phyloP scores from a whole-genome alignment of 2,329 filamentous ascomycete genomes.

The Colletotrichum caudatum region DNA sequence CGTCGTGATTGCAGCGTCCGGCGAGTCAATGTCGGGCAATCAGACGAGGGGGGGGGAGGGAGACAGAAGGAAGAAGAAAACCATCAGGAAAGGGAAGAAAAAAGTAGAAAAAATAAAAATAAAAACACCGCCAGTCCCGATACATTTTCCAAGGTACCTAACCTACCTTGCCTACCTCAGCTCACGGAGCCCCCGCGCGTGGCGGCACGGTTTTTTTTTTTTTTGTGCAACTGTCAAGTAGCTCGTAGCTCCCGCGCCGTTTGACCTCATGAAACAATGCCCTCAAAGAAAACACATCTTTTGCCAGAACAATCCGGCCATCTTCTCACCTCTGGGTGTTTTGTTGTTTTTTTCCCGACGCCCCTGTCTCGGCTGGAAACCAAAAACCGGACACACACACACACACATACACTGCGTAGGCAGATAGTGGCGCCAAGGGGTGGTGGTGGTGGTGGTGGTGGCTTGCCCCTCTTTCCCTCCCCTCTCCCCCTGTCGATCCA shows the following conservation, averaged over 20 bases:
- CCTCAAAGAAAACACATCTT: not conserved
- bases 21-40: not conserved
- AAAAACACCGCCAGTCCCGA: not conserved
- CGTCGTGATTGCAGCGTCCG: conserved; percentile 7
- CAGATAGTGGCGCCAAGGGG: not conserved
- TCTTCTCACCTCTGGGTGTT: not conserved
- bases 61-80: too few relatives aligned
- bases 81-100: too few relatives aligned
- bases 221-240: not conserved
- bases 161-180: not conserved
- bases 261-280: not conserved
- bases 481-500: conserved; percentile 9
- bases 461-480: not conserved
- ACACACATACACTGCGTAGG: not conserved
- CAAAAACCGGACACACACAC: not conserved
- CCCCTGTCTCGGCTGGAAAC: not conserved
- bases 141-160: not conserved
- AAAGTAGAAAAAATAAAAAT: too few relatives aligned
- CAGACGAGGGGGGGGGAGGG: not conserved
- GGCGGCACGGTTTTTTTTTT: too few relatives aligned
- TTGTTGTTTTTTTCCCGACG: too few relatives aligned
- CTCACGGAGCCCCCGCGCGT: not conserved
- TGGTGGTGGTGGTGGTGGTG: not conserved
- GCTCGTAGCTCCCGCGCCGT: not conserved
- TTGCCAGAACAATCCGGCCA: too few relatives aligned